Evolutionary conservation across 2,329 filamentous ascomycete species (phyloP).

Genomic region (Aphanoascus verrucosus): DNA sequence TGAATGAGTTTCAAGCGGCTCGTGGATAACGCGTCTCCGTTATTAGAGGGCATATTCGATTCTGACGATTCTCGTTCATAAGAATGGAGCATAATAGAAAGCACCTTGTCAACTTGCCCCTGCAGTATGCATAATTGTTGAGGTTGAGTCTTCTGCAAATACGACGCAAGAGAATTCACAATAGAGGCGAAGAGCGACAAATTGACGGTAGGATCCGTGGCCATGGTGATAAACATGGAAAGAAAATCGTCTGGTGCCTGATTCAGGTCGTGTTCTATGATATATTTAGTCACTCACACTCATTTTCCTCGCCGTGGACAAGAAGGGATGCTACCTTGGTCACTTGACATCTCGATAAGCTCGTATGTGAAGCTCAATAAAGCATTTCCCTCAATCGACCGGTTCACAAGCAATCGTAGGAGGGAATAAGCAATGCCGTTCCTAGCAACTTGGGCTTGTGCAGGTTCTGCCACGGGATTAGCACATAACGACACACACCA

Average conservation of each 20-base stretch:
- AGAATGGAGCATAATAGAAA: conserved; percentile 27
- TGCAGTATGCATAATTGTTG: conserved; percentile 29
- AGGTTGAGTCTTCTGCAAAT: conserved; percentile 31
- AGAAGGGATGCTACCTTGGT: conserved; percentile 28
- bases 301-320: background rate
- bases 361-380: conserved; percentile 32
- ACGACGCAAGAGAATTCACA: conserved; percentile 25
- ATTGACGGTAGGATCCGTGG: conserved; percentile 20
- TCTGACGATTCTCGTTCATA: conserved; percentile 19
- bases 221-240: conserved; percentile 26
- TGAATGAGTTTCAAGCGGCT: conserved; percentile 33
- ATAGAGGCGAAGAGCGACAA: conserved; percentile 27
- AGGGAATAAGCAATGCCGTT: conserved; percentile 31
- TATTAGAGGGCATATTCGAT: conserved; percentile 24
- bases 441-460: conserved; percentile 29
- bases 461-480: conserved; percentile 25
- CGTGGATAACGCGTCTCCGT: conserved; percentile 28
- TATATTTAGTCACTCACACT: background rate
- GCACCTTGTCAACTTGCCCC: conserved; percentile 24
- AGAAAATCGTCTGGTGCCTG: conserved; percentile 29
- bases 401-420: conserved; percentile 27
- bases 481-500: background rate
- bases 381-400: conserved; percentile 24
- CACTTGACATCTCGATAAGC: conserved; percentile 30
- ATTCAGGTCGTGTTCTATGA: conserved; percentile 27